These are phyloP conservation scores for Cryptococcus wingfieldii DNA, from an alignment of 1,284 basidiomycete genomes.

Conservation along the genomic window DNA sequence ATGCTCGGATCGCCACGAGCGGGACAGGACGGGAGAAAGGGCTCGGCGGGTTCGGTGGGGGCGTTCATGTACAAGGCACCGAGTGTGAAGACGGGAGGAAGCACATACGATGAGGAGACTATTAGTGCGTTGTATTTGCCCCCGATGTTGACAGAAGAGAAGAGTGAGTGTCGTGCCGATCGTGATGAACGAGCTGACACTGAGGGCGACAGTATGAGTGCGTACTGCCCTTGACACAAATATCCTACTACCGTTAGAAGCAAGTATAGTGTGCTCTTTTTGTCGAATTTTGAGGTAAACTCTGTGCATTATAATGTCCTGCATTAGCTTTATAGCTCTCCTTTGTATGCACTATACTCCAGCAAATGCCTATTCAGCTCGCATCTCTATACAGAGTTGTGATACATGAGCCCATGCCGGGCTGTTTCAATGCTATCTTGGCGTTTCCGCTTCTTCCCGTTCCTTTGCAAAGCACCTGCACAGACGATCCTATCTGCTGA, in stretches of 20 bases:
- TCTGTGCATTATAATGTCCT: constrained; percentile 4
- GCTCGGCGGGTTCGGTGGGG: not conserved
- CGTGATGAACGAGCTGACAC: not conserved
- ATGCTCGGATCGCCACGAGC: constrained; percentile 14
- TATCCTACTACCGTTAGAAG: not conserved
- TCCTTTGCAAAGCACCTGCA: not conserved
- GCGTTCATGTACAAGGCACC: not conserved
- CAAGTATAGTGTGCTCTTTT: not conserved
- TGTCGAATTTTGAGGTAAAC: not conserved
- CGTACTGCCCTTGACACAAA: not conserved
- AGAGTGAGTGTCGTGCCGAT: constrained; percentile 5
- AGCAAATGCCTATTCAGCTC: not conserved
- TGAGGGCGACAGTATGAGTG: not conserved
- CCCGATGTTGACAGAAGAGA: constrained; percentile 10
- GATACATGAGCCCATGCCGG: not conserved
- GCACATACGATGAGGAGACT: constrained; percentile 7
- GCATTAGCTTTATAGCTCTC: not conserved
- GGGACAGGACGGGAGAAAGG: constrained; percentile 1
- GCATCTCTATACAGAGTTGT: not conserved
- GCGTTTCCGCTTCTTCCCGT: not conserved
- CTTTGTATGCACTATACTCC: not conserved
- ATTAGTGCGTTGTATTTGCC: constrained; percentile 7
- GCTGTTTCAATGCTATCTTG: not conserved
- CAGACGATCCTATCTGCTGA: constrained; percentile 8
- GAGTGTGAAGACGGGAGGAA: not conserved